Evolutionary conservation across 2,329 filamentous ascomycete species (phyloP), one percentile per base, ranked within the genome.

Genomic region (Phialophora verrucosa): DNA sequence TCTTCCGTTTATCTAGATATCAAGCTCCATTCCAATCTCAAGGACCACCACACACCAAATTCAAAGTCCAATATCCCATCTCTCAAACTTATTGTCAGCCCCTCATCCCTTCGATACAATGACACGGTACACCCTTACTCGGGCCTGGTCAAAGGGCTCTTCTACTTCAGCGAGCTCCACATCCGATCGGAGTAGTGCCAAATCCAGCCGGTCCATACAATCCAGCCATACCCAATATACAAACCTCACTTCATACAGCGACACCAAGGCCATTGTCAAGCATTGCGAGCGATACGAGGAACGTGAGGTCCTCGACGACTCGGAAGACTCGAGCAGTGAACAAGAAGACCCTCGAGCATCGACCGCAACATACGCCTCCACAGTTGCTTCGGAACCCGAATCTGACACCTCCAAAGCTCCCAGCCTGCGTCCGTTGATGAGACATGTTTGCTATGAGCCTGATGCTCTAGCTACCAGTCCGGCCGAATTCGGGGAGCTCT

Each of bases 321-420:
- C 49, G 23, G 35, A 42, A 7, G 42, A 14, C 12, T 70, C 72
- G 63, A 69, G 72, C 23, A 62, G 70, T 25, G 49, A 70, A 29
- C 63, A 66, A 50, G 63, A 69, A 42, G 72, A 75, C 51, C 75
- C 74, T 20, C 83, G 85, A 54, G 83, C 86, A 29, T 95, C 92
- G 0, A 84, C 88, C 71, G 90, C 92, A 67, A 96, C 93, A 1
- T 96, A 93, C 77, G 87, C 88, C 73, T 97, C 93, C 4, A 91
- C 88, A 2, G 81, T 86, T 35, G 81, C 85, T 35, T 91, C 89
- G 3, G 83, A 86, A 51, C 83, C 87, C 51, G 87, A 88, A 23
- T 83, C 87, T 51, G 87, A 88, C n/a, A 74, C 83, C 20, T 66
- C 59, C 4, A 64, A 62, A 49, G 51, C 61, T 25, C 51, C 58